Evolutionary conservation across 2,329 filamentous ascomycete genomes (phyloP), one percentile per base, ranked within the genome.

Genomic region (Cytospora piceae): DNA sequence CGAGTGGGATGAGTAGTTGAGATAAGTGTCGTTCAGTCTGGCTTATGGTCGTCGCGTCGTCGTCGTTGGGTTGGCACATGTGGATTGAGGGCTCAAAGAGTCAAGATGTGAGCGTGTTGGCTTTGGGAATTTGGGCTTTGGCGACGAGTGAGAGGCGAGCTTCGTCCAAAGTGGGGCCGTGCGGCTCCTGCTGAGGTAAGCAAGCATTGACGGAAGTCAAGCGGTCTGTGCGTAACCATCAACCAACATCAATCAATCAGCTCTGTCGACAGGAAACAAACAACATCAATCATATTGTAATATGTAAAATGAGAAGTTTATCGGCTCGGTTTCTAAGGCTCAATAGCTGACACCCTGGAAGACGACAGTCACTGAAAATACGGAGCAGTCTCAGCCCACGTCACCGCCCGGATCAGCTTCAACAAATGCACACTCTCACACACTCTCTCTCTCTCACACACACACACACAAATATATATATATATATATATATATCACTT

Each of bases 121-220:
- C 27, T 42, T 34, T 34, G 32, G 32, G 27, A 5, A 3, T 42
- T 34, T 34, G 32, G 32, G 9, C 32, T 34, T 34, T 34, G 32
- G 32, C 32, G 12, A 34, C 51, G 46, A 60, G 42, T 29, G 32
- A 37, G 22, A 34, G 37, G 7, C n/a, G 57, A 59, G 57, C 37
- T 60, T 52, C 42, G 22, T 31, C 46, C 17, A n/a, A 34, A 34
- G 58, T 52, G 46, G 42, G 58, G 58, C 20, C 9, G 22, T 39
- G 37, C 5, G 22, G 24, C 24, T 31, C 3, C 20, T 20, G 58
- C 46, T 60, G 46, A 60, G 58, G 58, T 60, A 60, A 60, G 57
- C 39, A 31, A 37, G 8, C 37, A 17, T 17, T 17, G 8, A 14
- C 37, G 2, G 37, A 39, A 1, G 27, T 29, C 8, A 20, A 12